Evolutionary conservation across 75 land plant genomes (phyloP).

Genomic region (Pinus albicaulis): DNA sequence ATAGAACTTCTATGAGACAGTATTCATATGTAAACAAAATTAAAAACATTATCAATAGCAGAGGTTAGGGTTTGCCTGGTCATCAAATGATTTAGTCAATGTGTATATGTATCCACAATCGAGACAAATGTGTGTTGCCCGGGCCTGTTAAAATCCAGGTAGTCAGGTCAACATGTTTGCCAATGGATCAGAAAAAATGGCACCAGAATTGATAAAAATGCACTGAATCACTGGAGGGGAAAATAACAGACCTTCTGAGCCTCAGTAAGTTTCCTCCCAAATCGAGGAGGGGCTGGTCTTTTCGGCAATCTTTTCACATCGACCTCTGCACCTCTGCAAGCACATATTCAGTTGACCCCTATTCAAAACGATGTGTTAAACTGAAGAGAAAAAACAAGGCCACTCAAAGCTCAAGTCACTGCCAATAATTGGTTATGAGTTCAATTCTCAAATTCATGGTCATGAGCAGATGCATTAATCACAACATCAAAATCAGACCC

Average conservation of each 20-base stretch:
- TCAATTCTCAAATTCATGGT: not conserved
- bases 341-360: too few relatives aligned
- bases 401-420: too few relatives aligned
- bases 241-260: constrained; percentile 71
- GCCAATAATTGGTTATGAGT: too few relatives aligned
- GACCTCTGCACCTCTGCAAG: constrained; percentile 68
- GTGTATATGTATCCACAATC: constrained; percentile 97
- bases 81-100: constrained; percentile 82
- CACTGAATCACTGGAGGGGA: not conserved
- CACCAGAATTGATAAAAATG: not conserved
- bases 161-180: not conserved
- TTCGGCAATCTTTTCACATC: constrained; percentile 75
- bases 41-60: not conserved
- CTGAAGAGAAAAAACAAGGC: too few relatives aligned
- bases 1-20: not conserved
- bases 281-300: constrained; percentile 95
- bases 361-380: too few relatives aligned
- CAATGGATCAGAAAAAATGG: not conserved
- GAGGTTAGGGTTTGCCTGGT: constrained; percentile 60
- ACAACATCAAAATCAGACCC: too few relatives aligned
- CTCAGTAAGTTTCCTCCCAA: constrained; percentile 87
- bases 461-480: too few relatives aligned
- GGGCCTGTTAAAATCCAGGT: constrained; percentile 50
- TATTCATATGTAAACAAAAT: not conserved
- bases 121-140: constrained; percentile 95